Evolutionary conservation across 768 basidiomycete genomes (phyloP).

Genomic region (Tulasnella sp.): DNA sequence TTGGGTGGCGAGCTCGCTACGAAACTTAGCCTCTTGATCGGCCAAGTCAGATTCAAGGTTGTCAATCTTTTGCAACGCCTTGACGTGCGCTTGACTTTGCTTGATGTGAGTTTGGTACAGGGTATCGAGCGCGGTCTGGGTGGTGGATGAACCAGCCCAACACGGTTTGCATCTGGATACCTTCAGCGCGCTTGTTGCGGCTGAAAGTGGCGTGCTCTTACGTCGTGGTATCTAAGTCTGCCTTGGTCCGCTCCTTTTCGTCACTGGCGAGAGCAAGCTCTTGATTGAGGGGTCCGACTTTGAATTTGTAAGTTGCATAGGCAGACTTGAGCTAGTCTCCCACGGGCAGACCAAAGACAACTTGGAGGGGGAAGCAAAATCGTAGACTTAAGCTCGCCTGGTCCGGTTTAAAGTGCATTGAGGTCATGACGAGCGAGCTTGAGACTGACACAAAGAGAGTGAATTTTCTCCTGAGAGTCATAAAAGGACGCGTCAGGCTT

Average conservation of each 20-base stretch:
- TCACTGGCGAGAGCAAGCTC: slow-evolving; percentile 66
- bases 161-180: slow-evolving; percentile 60
- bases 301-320: slow-evolving; percentile 80
- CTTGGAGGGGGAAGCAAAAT: no score
- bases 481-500: not conserved
- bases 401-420: slow-evolving; percentile 50
- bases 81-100: slow-evolving; percentile 64
- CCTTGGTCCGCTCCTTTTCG: slow-evolving; percentile 59
- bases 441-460: slow-evolving; percentile 51
- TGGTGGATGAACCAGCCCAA: slow-evolving; percentile 56
- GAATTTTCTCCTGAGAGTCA: slow-evolving; percentile 72
- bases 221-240: slow-evolving; percentile 57
- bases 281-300: slow-evolving; percentile 70
- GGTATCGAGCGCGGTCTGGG: slow-evolving; percentile 57
- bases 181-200: slow-evolving; percentile 53
- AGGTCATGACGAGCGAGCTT: slow-evolving; percentile 68
- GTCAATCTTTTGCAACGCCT: slow-evolving; percentile 63
- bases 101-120: slow-evolving; percentile 60
- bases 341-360: no score
- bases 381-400: no score
- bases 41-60: slow-evolving; percentile 67
- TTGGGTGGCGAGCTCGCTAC: slow-evolving; percentile 61
- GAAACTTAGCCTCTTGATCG: slow-evolving; percentile 74
- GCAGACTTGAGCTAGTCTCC: slow-evolving; percentile 60
- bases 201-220: slow-evolving; percentile 79